Evolutionary conservation across 176 grass and related monocot genomes (phyloP).

Genomic region (Ananas comosus): DNA sequence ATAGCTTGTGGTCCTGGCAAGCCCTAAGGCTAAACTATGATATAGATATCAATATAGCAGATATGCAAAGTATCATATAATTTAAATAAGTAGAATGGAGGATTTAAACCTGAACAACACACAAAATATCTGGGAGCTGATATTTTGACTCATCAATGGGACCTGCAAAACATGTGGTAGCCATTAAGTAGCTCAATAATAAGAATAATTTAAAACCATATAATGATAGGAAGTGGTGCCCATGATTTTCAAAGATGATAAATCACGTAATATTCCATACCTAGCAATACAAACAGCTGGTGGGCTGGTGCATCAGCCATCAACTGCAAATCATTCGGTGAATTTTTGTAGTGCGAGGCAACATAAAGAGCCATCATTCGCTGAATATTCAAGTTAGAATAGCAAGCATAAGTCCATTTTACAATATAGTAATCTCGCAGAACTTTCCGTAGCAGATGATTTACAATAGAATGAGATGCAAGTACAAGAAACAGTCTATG

Average conservation of each 20-base stretch:
- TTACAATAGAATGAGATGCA: slow-evolving; percentile 6
- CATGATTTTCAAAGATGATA: not conserved
- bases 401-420: not conserved
- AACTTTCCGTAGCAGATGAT: not conserved
- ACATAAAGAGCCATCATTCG: slow-evolving; percentile 99
- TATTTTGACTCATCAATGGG: slow-evolving; percentile 84
- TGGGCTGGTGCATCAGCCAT: slow-evolving; percentile 98
- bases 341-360: slow-evolving; percentile 99
- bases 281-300: slow-evolving; percentile 93
- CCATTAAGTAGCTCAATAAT: not conserved
- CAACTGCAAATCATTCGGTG: slow-evolving; percentile 95
- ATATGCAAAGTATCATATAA: not conserved
- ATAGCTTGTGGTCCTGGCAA: too few relatives aligned
- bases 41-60: too few relatives aligned
- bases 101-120: slow-evolving; percentile 76
- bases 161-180: slow-evolving; percentile 25
- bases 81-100: not conserved
- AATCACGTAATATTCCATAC: slow-evolving; percentile 29
- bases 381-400: slow-evolving; percentile 43
- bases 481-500: slow-evolving; percentile 10
- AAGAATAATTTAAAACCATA: not conserved
- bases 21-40: too few relatives aligned
- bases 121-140: slow-evolving; percentile 87
- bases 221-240: not conserved
- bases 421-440: not conserved